Percentiles rank a stretch among this genome's conserved stretches.
Evolutionary conservation across 2,329 filamentous ascomycete genomes (phyloP).

Genomic region (Fusarium marasasianum): DNA sequence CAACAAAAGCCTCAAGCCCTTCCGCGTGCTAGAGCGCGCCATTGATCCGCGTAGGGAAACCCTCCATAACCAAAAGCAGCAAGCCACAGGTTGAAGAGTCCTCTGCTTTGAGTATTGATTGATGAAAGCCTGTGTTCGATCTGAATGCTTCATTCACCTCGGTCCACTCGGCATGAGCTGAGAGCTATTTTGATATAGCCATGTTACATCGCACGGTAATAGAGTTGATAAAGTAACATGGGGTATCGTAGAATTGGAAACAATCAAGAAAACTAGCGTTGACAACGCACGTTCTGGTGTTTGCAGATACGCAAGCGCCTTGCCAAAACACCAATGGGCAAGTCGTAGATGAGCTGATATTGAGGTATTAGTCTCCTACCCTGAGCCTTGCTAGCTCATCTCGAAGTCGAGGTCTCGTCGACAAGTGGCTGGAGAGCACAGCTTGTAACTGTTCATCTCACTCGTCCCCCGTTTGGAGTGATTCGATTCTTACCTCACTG

Average conservation of each 20-base stretch:
- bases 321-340: constrained; percentile 25
- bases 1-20: constrained; percentile 9
- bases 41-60: constrained; percentile 3
- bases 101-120: neutral
- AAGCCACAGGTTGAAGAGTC: constrained; percentile 1
- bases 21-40: constrained; percentile 32
- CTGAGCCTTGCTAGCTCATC: constrained; percentile 22
- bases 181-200: constrained; percentile 12
- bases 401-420: constrained; percentile 2
- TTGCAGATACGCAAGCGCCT: constrained; percentile 26
- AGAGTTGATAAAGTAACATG: constrained; percentile 23
- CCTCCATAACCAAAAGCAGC: constrained; percentile 19
- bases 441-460: neutral
- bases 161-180: constrained; percentile 1
- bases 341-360: constrained; percentile 13
- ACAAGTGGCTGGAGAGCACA: neutral
- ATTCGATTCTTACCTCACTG: neutral
- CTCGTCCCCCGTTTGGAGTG: neutral
- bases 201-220: constrained; percentile 27
- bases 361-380: constrained; percentile 25
- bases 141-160: neutral
- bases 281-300: constrained; percentile 14
- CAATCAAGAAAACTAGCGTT: constrained; percentile 21
- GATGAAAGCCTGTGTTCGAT: neutral
- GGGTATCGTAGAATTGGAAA: constrained; percentile 1